Evolutionary conservation across 2,329 filamentous ascomycete species (phyloP).

Genomic region (Neophaeococcomyces mojaviensis): DNA sequence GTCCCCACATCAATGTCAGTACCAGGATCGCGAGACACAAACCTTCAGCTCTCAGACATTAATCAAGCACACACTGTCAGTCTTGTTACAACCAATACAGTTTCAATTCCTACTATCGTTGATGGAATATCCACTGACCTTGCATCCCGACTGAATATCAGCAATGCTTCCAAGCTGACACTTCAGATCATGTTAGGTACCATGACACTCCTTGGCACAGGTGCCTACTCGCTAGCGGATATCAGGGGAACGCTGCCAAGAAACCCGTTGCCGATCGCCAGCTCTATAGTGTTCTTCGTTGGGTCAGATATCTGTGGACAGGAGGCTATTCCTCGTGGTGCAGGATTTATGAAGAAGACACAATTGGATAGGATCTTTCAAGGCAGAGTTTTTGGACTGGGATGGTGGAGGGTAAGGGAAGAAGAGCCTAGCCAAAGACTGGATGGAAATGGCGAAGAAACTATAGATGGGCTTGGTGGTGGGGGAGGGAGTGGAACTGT

Average conservation of each 20-base stretch:
- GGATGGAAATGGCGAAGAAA: too few relatives aligned
- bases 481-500: too few relatives aligned
- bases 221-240: neutral
- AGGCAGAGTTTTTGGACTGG: too few relatives aligned
- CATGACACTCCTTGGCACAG: neutral
- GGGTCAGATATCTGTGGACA: neutral
- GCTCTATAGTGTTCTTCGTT: slow-evolving; percentile 1
- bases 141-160: neutral
- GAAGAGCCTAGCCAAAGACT: too few relatives aligned
- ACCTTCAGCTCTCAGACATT: too few relatives aligned
- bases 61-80: too few relatives aligned
- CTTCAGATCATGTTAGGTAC: neutral
- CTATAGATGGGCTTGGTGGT: too few relatives aligned
- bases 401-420: too few relatives aligned
- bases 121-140: neutral
- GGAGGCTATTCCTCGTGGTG: neutral
- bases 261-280: slow-evolving; percentile 4
- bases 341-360: neutral
- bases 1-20: neutral
- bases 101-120: too few relatives aligned
- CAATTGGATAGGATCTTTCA: too few relatives aligned
- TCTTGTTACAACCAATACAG: too few relatives aligned
- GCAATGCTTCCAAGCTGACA: neutral
- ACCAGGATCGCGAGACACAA: neutral
- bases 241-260: neutral